Evolutionary conservation across 2,329 filamentous ascomycete genomes (phyloP).

Genomic region (Phialophora macrospora): DNA sequence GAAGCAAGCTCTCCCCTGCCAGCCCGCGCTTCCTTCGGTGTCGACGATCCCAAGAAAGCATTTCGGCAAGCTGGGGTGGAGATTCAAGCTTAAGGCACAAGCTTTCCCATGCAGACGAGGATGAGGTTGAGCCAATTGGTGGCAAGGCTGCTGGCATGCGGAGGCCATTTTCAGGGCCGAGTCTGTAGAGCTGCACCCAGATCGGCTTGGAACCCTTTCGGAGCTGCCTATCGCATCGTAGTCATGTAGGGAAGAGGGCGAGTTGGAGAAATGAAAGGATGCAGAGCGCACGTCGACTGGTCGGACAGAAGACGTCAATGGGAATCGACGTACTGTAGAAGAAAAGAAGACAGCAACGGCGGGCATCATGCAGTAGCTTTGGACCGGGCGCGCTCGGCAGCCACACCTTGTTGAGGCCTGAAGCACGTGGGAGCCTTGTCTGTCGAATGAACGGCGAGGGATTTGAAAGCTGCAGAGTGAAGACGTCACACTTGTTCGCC

Average conservation of each 20-base stretch:
- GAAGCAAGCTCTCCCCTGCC: slow-evolving; percentile 4
- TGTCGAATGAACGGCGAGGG: slow-evolving; percentile 10
- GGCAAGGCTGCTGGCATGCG: slow-evolving; percentile 12
- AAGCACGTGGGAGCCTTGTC: slow-evolving; percentile 4
- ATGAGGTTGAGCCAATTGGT: slow-evolving; percentile 13
- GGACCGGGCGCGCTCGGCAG: not conserved
- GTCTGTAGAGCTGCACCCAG: not conserved
- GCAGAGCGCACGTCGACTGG: not conserved
- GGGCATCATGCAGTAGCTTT: slow-evolving; percentile 12
- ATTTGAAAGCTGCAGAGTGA: slow-evolving; percentile 14
- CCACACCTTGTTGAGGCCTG: slow-evolving; percentile 17
- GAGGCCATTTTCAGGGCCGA: slow-evolving; percentile 1
- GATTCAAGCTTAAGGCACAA: slow-evolving; percentile 12
- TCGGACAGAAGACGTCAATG: not conserved
- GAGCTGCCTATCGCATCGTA: slow-evolving; percentile 25
- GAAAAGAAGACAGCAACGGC: slow-evolving; percentile 2
- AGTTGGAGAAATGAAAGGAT: not conserved
- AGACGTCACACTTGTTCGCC: slow-evolving; percentile 1
- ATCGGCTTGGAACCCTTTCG: not conserved
- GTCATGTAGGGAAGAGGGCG: slow-evolving; percentile 9
- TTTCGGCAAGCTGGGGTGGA: slow-evolving; percentile 5
- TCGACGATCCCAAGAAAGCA: not conserved
- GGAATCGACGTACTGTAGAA: not conserved
- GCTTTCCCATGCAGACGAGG: slow-evolving; percentile 10
- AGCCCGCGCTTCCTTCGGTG: slow-evolving; percentile 2